A percentile compares a stretch with the other conserved stretches of the same genome.
These are phyloP conservation scores for Mycena alexandri DNA, from an alignment of 768 basidiomycete species.

Conservation along the genomic window DNA sequence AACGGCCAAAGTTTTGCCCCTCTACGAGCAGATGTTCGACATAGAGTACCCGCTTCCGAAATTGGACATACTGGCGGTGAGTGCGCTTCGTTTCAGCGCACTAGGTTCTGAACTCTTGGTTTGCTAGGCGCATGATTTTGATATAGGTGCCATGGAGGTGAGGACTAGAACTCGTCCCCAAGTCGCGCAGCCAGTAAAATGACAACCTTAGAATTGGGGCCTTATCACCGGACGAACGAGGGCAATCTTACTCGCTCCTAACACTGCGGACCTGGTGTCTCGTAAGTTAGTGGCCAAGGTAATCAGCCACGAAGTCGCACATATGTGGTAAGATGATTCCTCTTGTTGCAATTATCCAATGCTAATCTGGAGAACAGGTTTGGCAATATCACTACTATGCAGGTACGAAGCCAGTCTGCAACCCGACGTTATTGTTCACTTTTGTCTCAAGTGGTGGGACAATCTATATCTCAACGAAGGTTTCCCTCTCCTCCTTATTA, in stretches of 20 bases:
- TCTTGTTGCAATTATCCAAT: not conserved
- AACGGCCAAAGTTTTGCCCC: slow-evolving; percentile 81
- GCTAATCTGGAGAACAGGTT: slow-evolving; percentile 63
- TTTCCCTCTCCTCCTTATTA: slow-evolving; percentile 37
- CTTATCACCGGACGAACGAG: slow-evolving; percentile 93
- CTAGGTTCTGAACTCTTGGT: slow-evolving; percentile 44
- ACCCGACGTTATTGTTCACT: not conserved
- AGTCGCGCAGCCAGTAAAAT: too few relatives aligned
- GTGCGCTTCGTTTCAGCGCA: slow-evolving; percentile 47
- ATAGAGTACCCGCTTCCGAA: slow-evolving; percentile 64
- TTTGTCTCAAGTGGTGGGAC: slow-evolving; percentile 81
- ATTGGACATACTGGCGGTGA: slow-evolving; percentile 88
- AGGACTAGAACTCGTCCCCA: too few relatives aligned
- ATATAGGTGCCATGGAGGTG: slow-evolving; percentile 89
- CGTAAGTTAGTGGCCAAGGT: slow-evolving; percentile 83
- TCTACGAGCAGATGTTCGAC: slow-evolving; percentile 60
- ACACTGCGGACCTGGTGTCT: slow-evolving; percentile 74
- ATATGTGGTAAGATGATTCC: slow-evolving; percentile 73
- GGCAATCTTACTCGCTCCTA: slow-evolving; percentile 82
- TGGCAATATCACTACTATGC: slow-evolving; percentile 91
- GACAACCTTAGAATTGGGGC: slow-evolving; percentile 75
- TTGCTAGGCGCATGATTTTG: slow-evolving; percentile 82
- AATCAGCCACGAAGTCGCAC: slow-evolving; percentile 89
- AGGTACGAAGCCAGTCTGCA: not conserved
- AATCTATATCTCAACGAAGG: slow-evolving; percentile 87